phyloP scores from a whole-genome alignment of 768 basidiomycete genomes.

The Boletus pseudo-olivaceus region DNA sequence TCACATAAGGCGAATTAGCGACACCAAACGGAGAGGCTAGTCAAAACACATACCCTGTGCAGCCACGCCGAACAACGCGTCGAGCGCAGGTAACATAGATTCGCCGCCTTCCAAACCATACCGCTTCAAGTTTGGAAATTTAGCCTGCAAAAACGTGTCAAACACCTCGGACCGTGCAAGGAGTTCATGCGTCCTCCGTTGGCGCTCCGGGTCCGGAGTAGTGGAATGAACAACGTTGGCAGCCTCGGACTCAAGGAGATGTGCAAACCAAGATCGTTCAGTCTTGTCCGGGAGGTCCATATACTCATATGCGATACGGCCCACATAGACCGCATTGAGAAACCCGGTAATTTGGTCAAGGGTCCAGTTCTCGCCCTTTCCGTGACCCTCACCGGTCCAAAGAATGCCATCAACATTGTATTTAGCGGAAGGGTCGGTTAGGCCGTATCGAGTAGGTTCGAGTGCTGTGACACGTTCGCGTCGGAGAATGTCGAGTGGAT shows the following conservation, averaged over 20 bases:
- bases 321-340: conserved; percentile 73
- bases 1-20: neutral
- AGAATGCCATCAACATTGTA: conserved; percentile 81
- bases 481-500: conserved; percentile 84
- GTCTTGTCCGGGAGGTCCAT: conserved; percentile 87
- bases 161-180: conserved; percentile 76
- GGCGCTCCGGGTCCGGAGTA: conserved; percentile 33
- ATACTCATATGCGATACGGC: conserved; percentile 86
- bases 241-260: conserved; percentile 62
- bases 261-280: conserved; percentile 86
- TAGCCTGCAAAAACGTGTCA: conserved; percentile 80
- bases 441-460: conserved; percentile 72
- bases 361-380: conserved; percentile 51
- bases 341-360: conserved; percentile 68
- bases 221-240: conserved; percentile 30
- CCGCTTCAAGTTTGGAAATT: conserved; percentile 86
- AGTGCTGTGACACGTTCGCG: conserved; percentile 79
- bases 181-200: conserved; percentile 61
- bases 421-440: conserved; percentile 45
- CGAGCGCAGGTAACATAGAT: conserved; percentile 88
- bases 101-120: conserved; percentile 92
- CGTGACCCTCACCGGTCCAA: conserved; percentile 48
- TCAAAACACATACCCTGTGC: conserved; percentile 43
- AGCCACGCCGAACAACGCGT: conserved; percentile 67
- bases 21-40: neutral